Evolutionary conservation across 2,329 filamentous ascomycete genomes (phyloP).

Genomic region (Diaporthe citriasiana): DNA sequence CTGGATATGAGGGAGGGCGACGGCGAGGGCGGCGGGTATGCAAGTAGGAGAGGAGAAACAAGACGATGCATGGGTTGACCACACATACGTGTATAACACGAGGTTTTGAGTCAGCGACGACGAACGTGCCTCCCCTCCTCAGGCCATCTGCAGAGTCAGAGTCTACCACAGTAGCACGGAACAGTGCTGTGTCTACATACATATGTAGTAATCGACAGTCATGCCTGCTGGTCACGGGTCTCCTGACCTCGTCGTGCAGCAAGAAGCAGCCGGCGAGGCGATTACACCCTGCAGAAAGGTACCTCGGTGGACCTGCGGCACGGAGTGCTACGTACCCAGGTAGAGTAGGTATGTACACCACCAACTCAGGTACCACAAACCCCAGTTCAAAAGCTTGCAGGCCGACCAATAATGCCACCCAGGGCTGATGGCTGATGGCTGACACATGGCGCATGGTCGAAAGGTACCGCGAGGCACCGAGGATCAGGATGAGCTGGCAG

Average conservation of each 20-base stretch:
- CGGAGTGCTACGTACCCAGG: neutral
- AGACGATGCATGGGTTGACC: too few relatives aligned
- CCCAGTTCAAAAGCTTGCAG: neutral
- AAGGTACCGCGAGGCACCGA: conserved; percentile 20
- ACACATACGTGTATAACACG: neutral
- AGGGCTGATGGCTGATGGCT: conserved; percentile 10
- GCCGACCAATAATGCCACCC: neutral
- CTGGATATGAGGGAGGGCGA: too few relatives aligned
- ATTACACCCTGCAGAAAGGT: neutral
- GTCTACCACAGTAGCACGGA: conserved; percentile 2
- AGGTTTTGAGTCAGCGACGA: conserved; percentile 26
- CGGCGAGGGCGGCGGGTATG: too few relatives aligned
- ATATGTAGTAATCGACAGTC: conserved; percentile 13
- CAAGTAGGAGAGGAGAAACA: too few relatives aligned
- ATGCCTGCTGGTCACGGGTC: conserved; percentile 26
- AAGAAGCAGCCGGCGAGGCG: conserved; percentile 10
- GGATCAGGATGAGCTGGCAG: conserved; percentile 7
- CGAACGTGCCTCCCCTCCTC: conserved; percentile 7
- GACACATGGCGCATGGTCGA: conserved; percentile 3
- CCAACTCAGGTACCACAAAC: conserved; percentile 1
- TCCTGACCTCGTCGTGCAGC: conserved; percentile 29
- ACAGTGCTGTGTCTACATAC: neutral
- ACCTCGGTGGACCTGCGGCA: neutral
- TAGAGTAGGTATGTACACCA: too few relatives aligned
- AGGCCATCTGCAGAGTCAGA: conserved; percentile 17